These are phyloP conservation scores for Leccinum incarnatum DNA, from an alignment of 768 basidiomycete genomes.

Conservation along the genomic window DNA sequence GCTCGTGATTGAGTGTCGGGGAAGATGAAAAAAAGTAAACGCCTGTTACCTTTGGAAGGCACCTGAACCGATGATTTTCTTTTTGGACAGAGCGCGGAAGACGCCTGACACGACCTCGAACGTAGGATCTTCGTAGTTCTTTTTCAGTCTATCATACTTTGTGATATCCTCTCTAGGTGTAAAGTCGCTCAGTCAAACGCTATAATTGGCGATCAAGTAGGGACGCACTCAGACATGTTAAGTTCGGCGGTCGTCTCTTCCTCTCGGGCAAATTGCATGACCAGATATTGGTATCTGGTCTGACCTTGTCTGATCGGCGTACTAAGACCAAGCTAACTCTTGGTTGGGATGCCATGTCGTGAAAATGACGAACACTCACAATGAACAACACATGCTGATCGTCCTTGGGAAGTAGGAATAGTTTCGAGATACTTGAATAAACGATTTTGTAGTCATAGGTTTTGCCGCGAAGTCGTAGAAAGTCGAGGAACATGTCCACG, in stretches of 20 bases:
- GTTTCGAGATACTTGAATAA: slow-evolving; percentile 78
- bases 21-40: background rate
- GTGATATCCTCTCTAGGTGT: slow-evolving; percentile 64
- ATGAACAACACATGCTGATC: slow-evolving; percentile 95
- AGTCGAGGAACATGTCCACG: slow-evolving; percentile 96
- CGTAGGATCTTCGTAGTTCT: slow-evolving; percentile 92
- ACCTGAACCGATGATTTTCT: slow-evolving; percentile 88
- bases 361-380: slow-evolving; percentile 44
- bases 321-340: slow-evolving; percentile 77
- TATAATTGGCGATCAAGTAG: background rate
- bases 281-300: slow-evolving; percentile 95
- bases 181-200: background rate
- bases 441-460: slow-evolving; percentile 99
- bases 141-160: slow-evolving; percentile 81
- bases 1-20: background rate
- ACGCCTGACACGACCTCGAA: slow-evolving; percentile 94
- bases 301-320: slow-evolving; percentile 97
- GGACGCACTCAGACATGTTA: slow-evolving; percentile 83
- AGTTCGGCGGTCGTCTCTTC: slow-evolving; percentile 96
- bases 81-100: slow-evolving; percentile 86
- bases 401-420: slow-evolving; percentile 96
- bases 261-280: slow-evolving; percentile 97
- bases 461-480: slow-evolving; percentile 93
- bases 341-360: slow-evolving; percentile 3
- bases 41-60: slow-evolving; percentile 73